Evolutionary conservation across 1,284 basidiomycete species (phyloP), one percentile per base, ranked within the genome.

Genomic region (Trichosporon inkin): DNA sequence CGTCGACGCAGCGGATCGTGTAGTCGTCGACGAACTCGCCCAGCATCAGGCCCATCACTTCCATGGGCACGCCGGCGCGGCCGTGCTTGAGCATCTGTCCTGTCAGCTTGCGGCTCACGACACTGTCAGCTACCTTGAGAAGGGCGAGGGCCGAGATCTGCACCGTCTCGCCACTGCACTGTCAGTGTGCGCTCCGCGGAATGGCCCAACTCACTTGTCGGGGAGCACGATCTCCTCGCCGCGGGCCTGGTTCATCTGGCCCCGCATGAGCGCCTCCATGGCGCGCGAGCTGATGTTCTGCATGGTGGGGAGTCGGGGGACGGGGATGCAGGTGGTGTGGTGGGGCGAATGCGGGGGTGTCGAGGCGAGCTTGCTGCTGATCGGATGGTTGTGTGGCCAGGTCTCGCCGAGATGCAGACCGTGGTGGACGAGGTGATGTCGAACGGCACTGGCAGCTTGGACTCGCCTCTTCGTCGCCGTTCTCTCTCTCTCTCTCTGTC

Each of bases 21-120:
- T 97, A 99, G 75, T 99, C 96, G 80, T 99, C 96, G 52, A 99
- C 91, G 69, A 99, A 99, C 76, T 98, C 94, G 24, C 96, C 96
- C 28, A 99, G 84, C 91, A 99, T 95, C 60, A 99, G 85, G 68
- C 96, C 96, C 96, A 99, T 99, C 70, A 99, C 96, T 80, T 99
- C 96, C 90, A 99, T 96, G 11, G 96, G 96, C 37, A 99, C 96
- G 68, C 96, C 96, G 32, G 96, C 95, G 57, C 96, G 87, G 17
- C 96, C 96, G 75, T 99, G 96, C 80, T 99, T 99, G 68, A 99
- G 83, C 96, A 99, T 99, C 92, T 97, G 51, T 11, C 6, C 22
- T n/a, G 44, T 22, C 19, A 53, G 51, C 19, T 22, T 34, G 7
- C 7, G 4, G 10, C 3, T 16, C 8, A 2, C 2, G 19, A 16